Evolutionary conservation across 78 protist species (phyloP).

Genomic region (Planoprotostelium fungivorum): DNA sequence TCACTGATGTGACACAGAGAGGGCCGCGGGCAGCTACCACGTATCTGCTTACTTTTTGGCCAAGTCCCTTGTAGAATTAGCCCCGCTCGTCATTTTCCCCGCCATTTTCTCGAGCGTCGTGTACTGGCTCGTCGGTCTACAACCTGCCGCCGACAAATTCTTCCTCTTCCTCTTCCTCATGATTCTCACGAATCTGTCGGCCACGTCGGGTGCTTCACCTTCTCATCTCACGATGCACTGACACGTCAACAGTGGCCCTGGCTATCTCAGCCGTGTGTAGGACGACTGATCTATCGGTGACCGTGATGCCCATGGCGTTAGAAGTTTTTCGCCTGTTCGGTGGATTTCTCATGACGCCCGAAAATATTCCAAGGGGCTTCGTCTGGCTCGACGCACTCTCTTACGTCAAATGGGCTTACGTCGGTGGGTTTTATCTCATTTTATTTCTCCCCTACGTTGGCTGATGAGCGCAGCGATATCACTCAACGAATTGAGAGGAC

Average conservation of each 20-base stretch:
- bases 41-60: slow-evolving; percentile 52
- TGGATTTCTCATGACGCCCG: slow-evolving; percentile 38
- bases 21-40: slow-evolving; percentile 32
- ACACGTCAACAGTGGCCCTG: too few relatives aligned
- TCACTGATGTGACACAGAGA: slow-evolving; percentile 21
- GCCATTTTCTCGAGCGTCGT: slow-evolving; percentile 19
- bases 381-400: slow-evolving; percentile 2
- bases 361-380: slow-evolving; percentile 43
- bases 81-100: neutral
- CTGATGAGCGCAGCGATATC: slow-evolving; percentile 33
- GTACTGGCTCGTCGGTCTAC: slow-evolving; percentile 39
- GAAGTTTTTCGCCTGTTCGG: slow-evolving; percentile 34
- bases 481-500: slow-evolving; percentile 14
- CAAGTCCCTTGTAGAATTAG: slow-evolving; percentile 19
- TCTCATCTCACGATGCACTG: too few relatives aligned
- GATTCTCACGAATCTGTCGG: slow-evolving; percentile 14
- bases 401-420: neutral
- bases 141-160: slow-evolving; percentile 13
- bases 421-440: neutral
- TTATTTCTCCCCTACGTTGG: slow-evolving; percentile 7
- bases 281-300: too few relatives aligned
- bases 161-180: slow-evolving; percentile 18
- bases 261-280: too few relatives aligned
- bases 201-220: too few relatives aligned
- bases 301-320: too few relatives aligned